Percentiles rank a stretch among this genome's conserved stretches.
phyloP scores from a whole-genome alignment of 306 rosid species.

The Cucurbita moschata region DNA sequence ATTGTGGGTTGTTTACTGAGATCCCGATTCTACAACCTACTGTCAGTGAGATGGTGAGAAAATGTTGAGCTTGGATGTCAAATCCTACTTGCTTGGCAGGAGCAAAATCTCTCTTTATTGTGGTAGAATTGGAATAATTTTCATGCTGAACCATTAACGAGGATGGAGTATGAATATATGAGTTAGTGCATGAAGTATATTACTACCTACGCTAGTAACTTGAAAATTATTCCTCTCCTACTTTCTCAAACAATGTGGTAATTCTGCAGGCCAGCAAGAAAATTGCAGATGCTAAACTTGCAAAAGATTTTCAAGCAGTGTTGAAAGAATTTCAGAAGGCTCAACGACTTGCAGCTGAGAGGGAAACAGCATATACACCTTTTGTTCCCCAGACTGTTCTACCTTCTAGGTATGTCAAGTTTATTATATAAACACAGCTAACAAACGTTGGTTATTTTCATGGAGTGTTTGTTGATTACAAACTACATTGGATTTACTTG shows the following conservation, averaged over 20 bases:
- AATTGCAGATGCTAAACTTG: slow-evolving; percentile 91
- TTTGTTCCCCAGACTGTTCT: slow-evolving; percentile 64
- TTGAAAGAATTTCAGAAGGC: slow-evolving; percentile 93
- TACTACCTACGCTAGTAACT: background rate
- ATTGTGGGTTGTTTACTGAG: background rate
- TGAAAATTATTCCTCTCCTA: background rate
- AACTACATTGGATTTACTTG: background rate
- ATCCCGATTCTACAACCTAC: background rate
- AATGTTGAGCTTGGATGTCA: background rate
- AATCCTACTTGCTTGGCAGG: background rate
- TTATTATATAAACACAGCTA: background rate
- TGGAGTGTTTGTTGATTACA: background rate
- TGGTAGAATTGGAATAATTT: background rate
- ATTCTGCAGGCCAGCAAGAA: slow-evolving; percentile 72
- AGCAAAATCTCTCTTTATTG: background rate
- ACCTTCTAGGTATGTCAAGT: slow-evolving; percentile 49
- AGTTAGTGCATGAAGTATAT: background rate
- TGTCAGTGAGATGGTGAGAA: background rate
- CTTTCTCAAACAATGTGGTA: background rate
- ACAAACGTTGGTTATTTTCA: background rate
- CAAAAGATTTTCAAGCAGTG: slow-evolving; percentile 91
- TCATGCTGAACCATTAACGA: background rate
- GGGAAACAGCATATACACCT: slow-evolving; percentile 85
- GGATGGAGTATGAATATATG: background rate
- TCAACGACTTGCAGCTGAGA: slow-evolving; percentile 91